Percentiles rank a stretch among this genome's conserved stretches.
These are phyloP conservation scores for Plasmodium malariae DNA, from an alignment of 169 alveolate genomes.

Conservation along the genomic window DNA sequence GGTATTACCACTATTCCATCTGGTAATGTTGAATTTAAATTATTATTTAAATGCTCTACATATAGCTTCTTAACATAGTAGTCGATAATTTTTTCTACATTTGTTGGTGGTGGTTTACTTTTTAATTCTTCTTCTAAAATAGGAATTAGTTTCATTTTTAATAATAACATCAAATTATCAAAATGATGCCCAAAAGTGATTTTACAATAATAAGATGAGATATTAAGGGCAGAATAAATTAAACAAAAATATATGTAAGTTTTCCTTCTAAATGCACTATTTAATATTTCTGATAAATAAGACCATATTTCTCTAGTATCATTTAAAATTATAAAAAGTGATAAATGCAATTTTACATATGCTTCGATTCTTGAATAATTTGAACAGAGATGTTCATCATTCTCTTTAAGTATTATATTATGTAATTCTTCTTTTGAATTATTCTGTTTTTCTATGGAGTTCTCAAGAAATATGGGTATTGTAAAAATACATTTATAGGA, in stretches of 20 bases:
- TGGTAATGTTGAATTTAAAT: conserved; percentile 26
- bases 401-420: conserved; percentile 34
- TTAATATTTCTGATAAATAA: conserved; percentile 43
- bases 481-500: conserved; percentile 47
- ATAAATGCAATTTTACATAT: conserved; percentile 46
- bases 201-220: conserved; percentile 40
- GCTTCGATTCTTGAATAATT: conserved; percentile 51
- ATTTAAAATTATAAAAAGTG: conserved; percentile 53
- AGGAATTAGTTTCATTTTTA: conserved; percentile 41
- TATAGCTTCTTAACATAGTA: conserved; percentile 44
- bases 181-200: conserved; percentile 17
- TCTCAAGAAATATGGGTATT: conserved; percentile 34
- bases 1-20: conserved; percentile 58
- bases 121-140: conserved; percentile 40
- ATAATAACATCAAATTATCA: conserved; percentile 11
- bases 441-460: not conserved
- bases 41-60: conserved; percentile 29
- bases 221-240: conserved; percentile 48
- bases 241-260: conserved; percentile 41
- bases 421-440: conserved; percentile 9
- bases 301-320: conserved; percentile 71
- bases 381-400: conserved; percentile 37
- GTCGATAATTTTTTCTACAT: conserved; percentile 32
- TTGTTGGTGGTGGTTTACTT: conserved; percentile 55
- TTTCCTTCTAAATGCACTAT: conserved; percentile 53